Evolutionary conservation across 2,329 filamentous ascomycete genomes (phyloP), one percentile per base, ranked within the genome.

Genomic region (Colletotrichum shisoi): DNA sequence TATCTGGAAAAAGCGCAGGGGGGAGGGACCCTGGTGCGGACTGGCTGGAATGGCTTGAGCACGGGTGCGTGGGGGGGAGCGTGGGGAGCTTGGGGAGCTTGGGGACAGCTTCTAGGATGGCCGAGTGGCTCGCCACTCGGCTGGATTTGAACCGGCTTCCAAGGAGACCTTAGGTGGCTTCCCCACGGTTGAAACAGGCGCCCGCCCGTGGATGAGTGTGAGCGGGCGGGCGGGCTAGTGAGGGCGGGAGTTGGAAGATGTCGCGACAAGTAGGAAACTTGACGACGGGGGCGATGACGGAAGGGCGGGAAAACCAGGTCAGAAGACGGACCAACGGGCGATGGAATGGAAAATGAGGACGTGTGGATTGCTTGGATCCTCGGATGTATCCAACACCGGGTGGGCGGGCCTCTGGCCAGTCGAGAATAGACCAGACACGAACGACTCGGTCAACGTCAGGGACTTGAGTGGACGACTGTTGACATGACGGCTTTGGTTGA

Each of bases 121-220:
- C 42, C 42, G 24, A 48, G 42, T n/a, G 9, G 56, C 24, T 58
- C 24, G 56, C 27, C 56, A 58, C 56, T 39, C 40, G 54, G 27
- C 27, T 39, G 56, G 56, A 46, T 46, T 42, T 48, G 15, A 42
- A 12, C 9, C 39, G 12, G 42, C 42, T 58, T 48, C 56, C 56
- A 31, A 27, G n/a, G n/a, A 57, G 56, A 27, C 27, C 31, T 37
- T 19, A 12, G 15, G 44, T 5, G 39, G n/a, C 49, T 13, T 8
- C 15, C 17, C 24, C 15, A 17, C 6, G 24, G 31, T 11, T 21
- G 54, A 45, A 42, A 57, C 27, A 57, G 37, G 21, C 17, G n/a
- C 17, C n/a, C n/a, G 56, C 24, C n/a, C 24, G 15, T 46, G 5
- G 27, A 44, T 3, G 15, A n/a, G 27, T 7, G 39, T 5, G 27